phyloP scores from a whole-genome alignment of 352 stramenopile genomes.

The Phytophthora quininea region DNA sequence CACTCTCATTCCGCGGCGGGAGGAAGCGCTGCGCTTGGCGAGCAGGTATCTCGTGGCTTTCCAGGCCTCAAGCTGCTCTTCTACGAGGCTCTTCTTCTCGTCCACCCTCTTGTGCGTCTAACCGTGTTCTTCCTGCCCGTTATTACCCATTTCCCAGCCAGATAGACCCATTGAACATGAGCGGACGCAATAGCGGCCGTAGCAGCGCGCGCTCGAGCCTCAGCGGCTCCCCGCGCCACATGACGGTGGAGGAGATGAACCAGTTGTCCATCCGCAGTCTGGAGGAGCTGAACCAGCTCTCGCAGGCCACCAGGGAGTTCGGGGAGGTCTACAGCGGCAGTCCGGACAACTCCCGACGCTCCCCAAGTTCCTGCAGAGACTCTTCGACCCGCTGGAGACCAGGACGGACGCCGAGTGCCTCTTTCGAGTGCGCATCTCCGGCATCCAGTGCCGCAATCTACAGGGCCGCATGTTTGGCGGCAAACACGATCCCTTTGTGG shows the following conservation, averaged over 20 bases:
- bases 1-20: too few relatives aligned
- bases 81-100: too few relatives aligned
- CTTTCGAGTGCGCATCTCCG: conserved; percentile 85
- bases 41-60: too few relatives aligned
- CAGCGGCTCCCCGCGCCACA: conserved; percentile 46
- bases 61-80: too few relatives aligned
- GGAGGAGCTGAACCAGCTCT: conserved; percentile 77
- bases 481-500: conserved; percentile 88
- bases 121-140: too few relatives aligned
- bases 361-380: conserved; percentile 66
- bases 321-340: conserved; percentile 65
- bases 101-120: too few relatives aligned
- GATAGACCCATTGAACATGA: too few relatives aligned
- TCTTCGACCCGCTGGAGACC: conserved; percentile 73
- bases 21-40: too few relatives aligned
- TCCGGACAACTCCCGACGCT: conserved; percentile 41
- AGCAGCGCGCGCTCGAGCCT: conserved; percentile 45
- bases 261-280: conserved; percentile 45
- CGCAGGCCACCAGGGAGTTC: conserved; percentile 76
- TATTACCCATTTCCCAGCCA: too few relatives aligned
- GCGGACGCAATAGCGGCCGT: conserved; percentile 26
- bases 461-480: conserved; percentile 79
- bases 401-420: conserved; percentile 71
- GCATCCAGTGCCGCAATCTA: conserved; percentile 90
- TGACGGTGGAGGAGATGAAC: conserved; percentile 50